Evolutionary conservation across 2,329 filamentous ascomycete genomes (phyloP), one percentile per base, ranked within the genome.

Genomic region (Cercospora berteroae): DNA sequence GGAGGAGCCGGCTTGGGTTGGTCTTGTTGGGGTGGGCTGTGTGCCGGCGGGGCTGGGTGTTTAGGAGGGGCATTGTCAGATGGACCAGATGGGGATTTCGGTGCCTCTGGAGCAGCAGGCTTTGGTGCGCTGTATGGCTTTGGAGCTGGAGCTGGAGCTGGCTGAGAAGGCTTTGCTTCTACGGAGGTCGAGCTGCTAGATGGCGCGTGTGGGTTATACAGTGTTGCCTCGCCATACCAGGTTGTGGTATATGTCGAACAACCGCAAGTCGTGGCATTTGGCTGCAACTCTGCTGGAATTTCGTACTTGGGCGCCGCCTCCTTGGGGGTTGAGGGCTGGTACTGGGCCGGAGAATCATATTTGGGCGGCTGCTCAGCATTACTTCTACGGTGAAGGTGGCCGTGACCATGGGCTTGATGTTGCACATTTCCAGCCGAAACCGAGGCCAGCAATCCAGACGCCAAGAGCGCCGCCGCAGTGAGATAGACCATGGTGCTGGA

Each of bases 161-260:
- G 55, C 6, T 60, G 59, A 7, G 60, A 39, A 20, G 59, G 59
- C 36, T 61, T 63, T 29, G 31, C 60, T 27, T 33, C 50, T 48
- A 42, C 29, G 9, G 60, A 56, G 16, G 50, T 63, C 33, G 58
- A 27, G 42, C 56, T 13, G 71, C 50, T 33, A 27, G 67, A 66
- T n/a, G 66, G 67, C 13, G 67, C 27, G 25, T 64, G 57, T 50
- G 61, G 67, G 27, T 60, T 66, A 7, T 70, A 67, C 18, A 74
- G 64, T 25, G 87, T 90, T 65, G 87, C 80, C 77, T 87, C 83
- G 77, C 90, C 90, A 74, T 86, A 89, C 81, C 87, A 85, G 77
- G 89, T 92, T 79, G 86, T 86, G 81, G 88, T 90, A 83, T 90
- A 87, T 78, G 91, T 93, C 72, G 86, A 90, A 86, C 91, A 94